Percentiles rank a stretch among this genome's conserved stretches.
These are phyloP conservation scores for Cyclospora cayetanensis DNA, from an alignment of 169 alveolate species.

Conservation along the genomic window DNA sequence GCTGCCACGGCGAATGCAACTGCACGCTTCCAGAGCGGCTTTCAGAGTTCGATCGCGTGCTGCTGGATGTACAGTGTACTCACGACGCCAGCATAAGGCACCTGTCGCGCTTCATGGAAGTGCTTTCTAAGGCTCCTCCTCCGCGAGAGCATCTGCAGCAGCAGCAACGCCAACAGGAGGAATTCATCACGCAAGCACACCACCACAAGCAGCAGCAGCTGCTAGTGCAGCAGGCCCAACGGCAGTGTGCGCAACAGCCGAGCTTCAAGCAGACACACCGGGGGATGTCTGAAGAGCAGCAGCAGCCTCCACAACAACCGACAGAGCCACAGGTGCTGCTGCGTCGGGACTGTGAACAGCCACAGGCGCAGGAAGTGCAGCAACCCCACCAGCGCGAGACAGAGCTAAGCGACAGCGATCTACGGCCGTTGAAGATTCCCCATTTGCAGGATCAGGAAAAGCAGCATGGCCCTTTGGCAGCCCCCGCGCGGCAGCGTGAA, in stretches of 20 bases:
- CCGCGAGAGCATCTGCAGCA: neutral
- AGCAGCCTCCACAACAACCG: neutral
- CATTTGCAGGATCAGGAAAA: neutral
- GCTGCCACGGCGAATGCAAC: neutral
- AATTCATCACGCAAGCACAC: too few species aligned
- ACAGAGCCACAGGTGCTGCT: neutral
- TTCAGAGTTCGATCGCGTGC: constrained; percentile 74
- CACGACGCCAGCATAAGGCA: constrained; percentile 81
- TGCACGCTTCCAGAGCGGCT: too few species aligned
- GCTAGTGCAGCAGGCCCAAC: constrained; percentile 6
- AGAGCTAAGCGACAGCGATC: neutral
- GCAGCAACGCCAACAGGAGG: neutral
- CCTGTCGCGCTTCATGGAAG: constrained; percentile 8
- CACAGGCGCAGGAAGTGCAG: neutral
- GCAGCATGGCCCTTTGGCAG: neutral
- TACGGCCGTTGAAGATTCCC: neutral
- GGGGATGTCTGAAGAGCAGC: neutral
- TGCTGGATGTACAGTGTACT: constrained; percentile 82
- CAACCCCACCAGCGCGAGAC: neutral
- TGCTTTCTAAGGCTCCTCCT: neutral
- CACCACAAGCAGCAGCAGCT: constrained; percentile 1
- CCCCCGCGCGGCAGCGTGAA: neutral
- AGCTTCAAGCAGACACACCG: neutral
- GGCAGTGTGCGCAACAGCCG: neutral
- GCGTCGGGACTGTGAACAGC: neutral